phyloP scores from a whole-genome alignment of 305 asterid genomes.

The Fraxinus nigra region DNA sequence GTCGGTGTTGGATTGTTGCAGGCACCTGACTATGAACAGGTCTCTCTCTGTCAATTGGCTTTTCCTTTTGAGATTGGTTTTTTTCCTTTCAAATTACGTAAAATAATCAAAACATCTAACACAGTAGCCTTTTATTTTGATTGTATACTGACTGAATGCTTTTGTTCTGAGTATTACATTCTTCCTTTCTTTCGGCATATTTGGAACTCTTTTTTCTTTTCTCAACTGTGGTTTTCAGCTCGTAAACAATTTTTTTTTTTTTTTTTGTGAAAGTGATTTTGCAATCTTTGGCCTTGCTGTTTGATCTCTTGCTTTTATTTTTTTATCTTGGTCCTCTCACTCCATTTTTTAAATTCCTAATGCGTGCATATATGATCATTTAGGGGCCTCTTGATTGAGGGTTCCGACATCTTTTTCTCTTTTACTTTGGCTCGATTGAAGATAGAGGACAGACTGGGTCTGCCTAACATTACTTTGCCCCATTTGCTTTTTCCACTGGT shows the following conservation, averaged over 20 bases:
- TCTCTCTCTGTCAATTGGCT: constrained; percentile 22
- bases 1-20: constrained; percentile 69
- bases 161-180: not conserved
- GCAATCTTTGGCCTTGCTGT: not conserved
- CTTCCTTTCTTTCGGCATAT: not conserved
- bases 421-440: not conserved
- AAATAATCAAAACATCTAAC: not conserved
- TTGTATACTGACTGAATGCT: not conserved
- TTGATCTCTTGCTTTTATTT: not conserved
- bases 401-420: not conserved
- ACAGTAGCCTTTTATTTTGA: not conserved
- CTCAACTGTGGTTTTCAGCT: not conserved
- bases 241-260: not conserved
- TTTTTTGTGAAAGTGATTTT: not conserved
- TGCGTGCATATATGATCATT: not conserved
- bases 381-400: not conserved
- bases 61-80: not conserved
- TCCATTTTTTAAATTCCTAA: not conserved
- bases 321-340: not conserved
- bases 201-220: not conserved
- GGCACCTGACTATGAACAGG: constrained; percentile 75
- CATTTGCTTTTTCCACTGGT: not conserved
- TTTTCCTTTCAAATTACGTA: not conserved
- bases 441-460: not conserved
- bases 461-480: not conserved